Evolutionary conservation across 2,329 filamentous ascomycete genomes (phyloP), one percentile per base, ranked within the genome.

Genomic region (Ophiostoma ulmi): DNA sequence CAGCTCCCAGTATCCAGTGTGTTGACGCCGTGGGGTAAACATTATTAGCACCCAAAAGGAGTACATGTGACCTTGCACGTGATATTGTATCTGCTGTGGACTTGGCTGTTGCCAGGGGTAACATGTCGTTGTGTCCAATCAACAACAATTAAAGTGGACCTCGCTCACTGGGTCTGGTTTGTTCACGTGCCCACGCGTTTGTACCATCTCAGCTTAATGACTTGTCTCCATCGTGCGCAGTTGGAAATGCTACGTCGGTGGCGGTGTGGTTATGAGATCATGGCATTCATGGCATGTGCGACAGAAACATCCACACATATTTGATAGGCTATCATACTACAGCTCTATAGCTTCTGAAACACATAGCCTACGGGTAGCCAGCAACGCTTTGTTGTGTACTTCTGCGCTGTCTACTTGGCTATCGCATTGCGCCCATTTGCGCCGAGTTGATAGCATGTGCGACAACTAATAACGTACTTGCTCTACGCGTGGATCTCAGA

Each of bases 21-120:
- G 39, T 39, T 35, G 65, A 31, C 38, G 65, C n/a, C 65, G 65
- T 67, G 65, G 65, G 65, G 65, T 67, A 67, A 67, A 67, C 65
- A 67, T 22, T 67, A 39, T 58, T 22, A n/a, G 38, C 36, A 39
- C 64, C 38, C 22, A 44, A 67, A 67, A 44, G 39, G 38, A 44
- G 38, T 67, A 67, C 65, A 67, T 35, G 65, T 67, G 65, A 67
- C 22, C 2, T 11, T 2, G 11, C 65, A 67, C 22, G 65, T 67
- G 65, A 1, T 1, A 1, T 11, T 11, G 1, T 5, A 8, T 31
- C 5, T 4, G 26, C 11, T 44, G 36, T 17, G 65, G n/a, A 67
- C 14, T 5, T 13, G 13, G 10, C 22, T 11, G 65, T 67, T 67
- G 65, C 22, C 36, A 67, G 65, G 65, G 65, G 65, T 39, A 67